Percentiles rank a stretch among this genome's conserved stretches.
Evolutionary conservation across 2,329 filamentous ascomycete genomes (phyloP).

Genomic region (Sarocladium brachiariae): DNA sequence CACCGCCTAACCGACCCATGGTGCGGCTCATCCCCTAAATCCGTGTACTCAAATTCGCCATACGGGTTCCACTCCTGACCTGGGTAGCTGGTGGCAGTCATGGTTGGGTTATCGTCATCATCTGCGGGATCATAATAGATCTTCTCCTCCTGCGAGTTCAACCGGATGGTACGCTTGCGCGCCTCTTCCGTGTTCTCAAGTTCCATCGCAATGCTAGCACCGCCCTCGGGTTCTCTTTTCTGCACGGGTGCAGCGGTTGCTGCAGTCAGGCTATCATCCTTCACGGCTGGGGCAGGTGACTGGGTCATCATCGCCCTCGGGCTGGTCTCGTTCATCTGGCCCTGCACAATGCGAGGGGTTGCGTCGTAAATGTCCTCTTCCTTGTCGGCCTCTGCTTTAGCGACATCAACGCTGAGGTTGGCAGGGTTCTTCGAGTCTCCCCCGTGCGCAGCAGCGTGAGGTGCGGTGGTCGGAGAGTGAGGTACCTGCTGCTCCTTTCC

Average conservation of each 20-base stretch:
- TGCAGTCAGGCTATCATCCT: conserved; percentile 8
- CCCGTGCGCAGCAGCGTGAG: background rate
- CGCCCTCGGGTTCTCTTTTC: background rate
- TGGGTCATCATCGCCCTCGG: background rate
- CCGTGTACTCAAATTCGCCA: conserved; percentile 23
- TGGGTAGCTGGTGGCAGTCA: conserved; percentile 63
- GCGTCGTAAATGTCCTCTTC: conserved; percentile 27
- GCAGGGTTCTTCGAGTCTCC: background rate
- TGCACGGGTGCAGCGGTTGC: conserved; percentile 9
- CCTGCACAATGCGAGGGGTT: conserved; percentile 20
- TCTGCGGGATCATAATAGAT: conserved; percentile 32
- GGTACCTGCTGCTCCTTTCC: background rate
- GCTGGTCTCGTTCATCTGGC: conserved; percentile 2
- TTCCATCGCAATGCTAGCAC: conserved; percentile 22
- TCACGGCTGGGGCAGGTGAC: background rate
- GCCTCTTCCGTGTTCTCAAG: conserved; percentile 37
- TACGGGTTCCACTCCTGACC: conserved; percentile 65
- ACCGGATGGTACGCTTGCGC: conserved; percentile 35
- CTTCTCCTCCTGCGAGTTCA: conserved; percentile 46
- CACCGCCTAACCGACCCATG: background rate
- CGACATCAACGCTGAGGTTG: conserved; percentile 15
- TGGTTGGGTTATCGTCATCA: conserved; percentile 39
- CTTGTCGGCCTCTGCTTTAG: conserved; percentile 15
- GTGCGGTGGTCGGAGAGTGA: background rate
- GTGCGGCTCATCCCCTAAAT: conserved; percentile 11